phyloP scores from a whole-genome alignment of 371 early-diverging fungal species.

The Saksenaea oblongispora region DNA sequence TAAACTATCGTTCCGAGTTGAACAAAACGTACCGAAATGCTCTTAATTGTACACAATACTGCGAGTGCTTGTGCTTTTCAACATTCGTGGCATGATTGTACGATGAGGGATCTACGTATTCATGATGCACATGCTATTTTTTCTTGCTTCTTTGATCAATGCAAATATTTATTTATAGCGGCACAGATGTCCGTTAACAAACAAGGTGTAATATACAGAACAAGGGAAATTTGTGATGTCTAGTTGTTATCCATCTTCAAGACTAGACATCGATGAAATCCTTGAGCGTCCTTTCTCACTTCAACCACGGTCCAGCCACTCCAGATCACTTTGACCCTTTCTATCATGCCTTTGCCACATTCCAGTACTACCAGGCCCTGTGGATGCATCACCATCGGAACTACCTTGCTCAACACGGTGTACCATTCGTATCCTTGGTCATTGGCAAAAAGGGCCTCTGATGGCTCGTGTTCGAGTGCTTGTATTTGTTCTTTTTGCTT shows the following conservation, averaged over 20 bases:
- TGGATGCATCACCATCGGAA: slow-evolving; percentile 27
- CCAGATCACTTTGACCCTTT: slow-evolving; percentile 60
- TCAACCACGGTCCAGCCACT: slow-evolving; percentile 45
- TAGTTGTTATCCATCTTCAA: slow-evolving; percentile 18
- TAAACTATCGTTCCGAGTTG: too few species aligned
- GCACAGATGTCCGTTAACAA: too few species aligned
- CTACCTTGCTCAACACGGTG: slow-evolving; percentile 45
- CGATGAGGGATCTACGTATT: too few species aligned
- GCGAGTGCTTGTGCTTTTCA: too few species aligned
- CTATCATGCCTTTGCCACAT: slow-evolving; percentile 71
- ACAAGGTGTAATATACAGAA: too few species aligned
- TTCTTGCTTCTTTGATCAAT: too few species aligned
- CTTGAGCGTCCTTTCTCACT: slow-evolving; percentile 52
- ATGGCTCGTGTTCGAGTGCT: slow-evolving; percentile 62
- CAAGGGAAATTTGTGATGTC: too few species aligned
- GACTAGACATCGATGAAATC: slow-evolving; percentile 65
- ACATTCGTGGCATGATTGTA: too few species aligned
- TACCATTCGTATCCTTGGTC: slow-evolving; percentile 72
- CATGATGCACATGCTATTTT: too few species aligned
- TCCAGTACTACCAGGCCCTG: slow-evolving; percentile 61
- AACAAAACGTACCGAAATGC: too few species aligned
- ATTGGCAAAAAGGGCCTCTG: slow-evolving; percentile 64
- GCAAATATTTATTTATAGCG: too few species aligned
- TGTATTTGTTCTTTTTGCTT: slow-evolving; percentile 30
- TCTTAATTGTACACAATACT: too few species aligned